Conservation (phyloP, 2,329 filamentous ascomycete genomes). For the Ophiobolus disseminans region DNA sequence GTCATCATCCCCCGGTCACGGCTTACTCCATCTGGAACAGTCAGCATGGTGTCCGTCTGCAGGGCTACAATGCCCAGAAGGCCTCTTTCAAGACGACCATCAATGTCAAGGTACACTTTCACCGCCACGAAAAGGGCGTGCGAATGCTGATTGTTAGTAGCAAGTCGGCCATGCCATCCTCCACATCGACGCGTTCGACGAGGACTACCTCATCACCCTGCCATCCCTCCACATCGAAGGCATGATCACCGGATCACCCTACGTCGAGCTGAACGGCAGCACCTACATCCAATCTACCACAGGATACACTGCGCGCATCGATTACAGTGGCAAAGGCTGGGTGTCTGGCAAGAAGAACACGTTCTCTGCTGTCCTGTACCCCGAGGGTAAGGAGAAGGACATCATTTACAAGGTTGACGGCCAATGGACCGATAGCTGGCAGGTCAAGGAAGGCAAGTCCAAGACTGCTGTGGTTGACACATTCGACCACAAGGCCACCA, state of each 20-base stretch:
- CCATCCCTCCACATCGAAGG: constrained; percentile 93
- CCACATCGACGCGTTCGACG: constrained; percentile 70
- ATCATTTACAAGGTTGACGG: constrained; percentile 82
- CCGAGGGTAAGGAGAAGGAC: constrained; percentile 72
- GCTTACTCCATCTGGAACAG: constrained; percentile 92
- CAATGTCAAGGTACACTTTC: constrained; percentile 70
- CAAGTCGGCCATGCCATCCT: constrained; percentile 89
- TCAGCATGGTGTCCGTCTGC: constrained; percentile 75
- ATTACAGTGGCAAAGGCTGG: constrained; percentile 95
- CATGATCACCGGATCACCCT: constrained; percentile 83
- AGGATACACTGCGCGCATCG: constrained; percentile 87
- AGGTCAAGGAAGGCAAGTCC: constrained; percentile 71
- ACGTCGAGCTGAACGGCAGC: constrained; percentile 85
- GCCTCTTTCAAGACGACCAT: constrained; percentile 94
- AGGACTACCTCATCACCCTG: constrained; percentile 89
- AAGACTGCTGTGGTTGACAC: constrained; percentile 52
- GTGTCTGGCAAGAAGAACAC: constrained; percentile 94
- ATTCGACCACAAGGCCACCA: constrained; percentile 56
- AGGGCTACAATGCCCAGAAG: constrained; percentile 95
- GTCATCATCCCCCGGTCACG: constrained; percentile 91
- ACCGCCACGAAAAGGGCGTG: not conserved
- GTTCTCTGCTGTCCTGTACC: constrained; percentile 78
- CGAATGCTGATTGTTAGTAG: constrained; percentile 32
- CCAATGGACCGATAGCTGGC: constrained; percentile 87
- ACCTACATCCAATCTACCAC: constrained; percentile 87